Base-by-base conservation (phyloP, 345 rosid species). In the Gossypium thurberi region DNA sequence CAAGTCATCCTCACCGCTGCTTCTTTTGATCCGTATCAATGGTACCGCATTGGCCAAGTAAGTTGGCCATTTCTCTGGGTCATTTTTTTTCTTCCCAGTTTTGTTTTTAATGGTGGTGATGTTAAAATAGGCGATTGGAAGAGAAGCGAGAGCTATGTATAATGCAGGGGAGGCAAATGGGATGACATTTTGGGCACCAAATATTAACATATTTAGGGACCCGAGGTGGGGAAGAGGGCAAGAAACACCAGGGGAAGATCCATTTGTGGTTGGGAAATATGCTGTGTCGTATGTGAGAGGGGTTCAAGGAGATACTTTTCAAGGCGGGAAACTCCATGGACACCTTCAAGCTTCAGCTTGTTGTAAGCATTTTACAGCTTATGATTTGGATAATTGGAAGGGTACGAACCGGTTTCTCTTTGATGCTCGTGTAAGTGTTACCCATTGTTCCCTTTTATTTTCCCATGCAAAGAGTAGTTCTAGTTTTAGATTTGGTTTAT, bases 181-280 rank as follows among this genome's bases (percentile, higher is more conserved):
- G 23, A 84, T 94, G 90, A 86, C 96, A 47, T 88, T 83, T 79
- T 87, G 94, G 97, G 90, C 94, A 64, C 97, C 97, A 0, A 89
- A 89, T 76, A 88, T 91, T 25, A 90, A 91, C 84, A 86, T 94
- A 42, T 91, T 90, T 20, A 74, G 96, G 67, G 97, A 94, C 74
- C 98, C 96, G 14, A 89, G 96, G 74, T 94, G 94, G 97, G 98
- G 96, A 8, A 83, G 94, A 70, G 96, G 96, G 44, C 97, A 91
- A 74, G 98, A 91, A 75, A 94, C 96, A 42, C 93, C 93, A 3
- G 98, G 97, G 20, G 96, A 94, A 65, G 98, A 91, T 84, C 98
- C 98, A 0, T 40, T 74, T 20, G 63, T 88, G 14, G 79, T 87
- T 23, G 91, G 89, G 33, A 76, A 77, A 77, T 91, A 91, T 69